These are phyloP conservation scores for Azolla pinnata DNA, from an alignment of 75 land plant species.

Conservation along the genomic window DNA sequence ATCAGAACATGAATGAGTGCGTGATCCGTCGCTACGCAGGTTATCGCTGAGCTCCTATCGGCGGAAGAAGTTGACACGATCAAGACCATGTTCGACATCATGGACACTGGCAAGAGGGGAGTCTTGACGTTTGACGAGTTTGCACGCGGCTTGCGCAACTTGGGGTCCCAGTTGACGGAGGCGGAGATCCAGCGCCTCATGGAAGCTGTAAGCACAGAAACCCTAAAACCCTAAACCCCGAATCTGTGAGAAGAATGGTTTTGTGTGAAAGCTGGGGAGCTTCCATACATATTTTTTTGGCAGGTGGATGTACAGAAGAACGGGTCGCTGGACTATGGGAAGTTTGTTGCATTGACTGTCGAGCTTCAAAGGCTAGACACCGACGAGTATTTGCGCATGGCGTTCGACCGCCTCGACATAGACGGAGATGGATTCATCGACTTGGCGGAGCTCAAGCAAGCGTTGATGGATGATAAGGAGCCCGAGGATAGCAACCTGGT, in stretches of 20 bases:
- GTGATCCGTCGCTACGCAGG: conserved; percentile 37
- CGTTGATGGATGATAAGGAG: conserved; percentile 35
- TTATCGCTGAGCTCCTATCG: conserved; percentile 57
- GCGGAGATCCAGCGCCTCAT: conserved; percentile 43
- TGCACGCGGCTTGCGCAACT: conserved; percentile 31
- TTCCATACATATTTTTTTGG: too few relatives aligned
- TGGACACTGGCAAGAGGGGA: conserved; percentile 60
- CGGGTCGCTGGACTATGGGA: conserved; percentile 33
- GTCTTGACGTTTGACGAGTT: conserved; percentile 42
- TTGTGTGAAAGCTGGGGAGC: too few relatives aligned
- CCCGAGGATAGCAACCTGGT: conserved; percentile 13
- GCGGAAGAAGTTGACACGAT: conserved; percentile 39
- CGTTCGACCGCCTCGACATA: conserved; percentile 43
- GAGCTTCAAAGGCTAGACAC: conserved; percentile 51
- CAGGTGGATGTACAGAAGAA: conserved; percentile 39
- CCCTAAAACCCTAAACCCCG: too few relatives aligned
- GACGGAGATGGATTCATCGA: conserved; percentile 46
- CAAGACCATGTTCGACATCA: conserved; percentile 39
- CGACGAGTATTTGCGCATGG: conserved; percentile 43
- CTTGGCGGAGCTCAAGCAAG: conserved; percentile 42
- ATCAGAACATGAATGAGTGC: too few relatives aligned
- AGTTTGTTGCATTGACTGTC: conserved; percentile 37
- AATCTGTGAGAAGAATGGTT: neutral
- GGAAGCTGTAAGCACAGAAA: conserved; percentile 52
- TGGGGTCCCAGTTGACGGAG: conserved; percentile 35